Evolutionary conservation across 805 yeast species (phyloP).

Genomic region (Tetrapisispora iriomotensis): DNA sequence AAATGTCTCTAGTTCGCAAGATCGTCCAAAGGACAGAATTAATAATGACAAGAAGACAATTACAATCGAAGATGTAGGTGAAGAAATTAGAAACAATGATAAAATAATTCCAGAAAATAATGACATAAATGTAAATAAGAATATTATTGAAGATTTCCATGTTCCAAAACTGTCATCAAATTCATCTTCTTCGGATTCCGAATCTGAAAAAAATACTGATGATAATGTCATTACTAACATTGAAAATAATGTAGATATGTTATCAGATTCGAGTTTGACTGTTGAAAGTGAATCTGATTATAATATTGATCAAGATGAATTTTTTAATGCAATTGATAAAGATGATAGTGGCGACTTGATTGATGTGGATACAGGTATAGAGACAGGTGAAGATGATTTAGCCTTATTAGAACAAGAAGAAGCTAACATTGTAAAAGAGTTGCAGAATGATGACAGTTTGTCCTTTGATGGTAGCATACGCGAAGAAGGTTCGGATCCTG

Average conservation of each 20-base stretch:
- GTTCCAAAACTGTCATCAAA: slow-evolving; percentile 20
- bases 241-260: not conserved
- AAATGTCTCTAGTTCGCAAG: slow-evolving; percentile 35
- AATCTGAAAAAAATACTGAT: slow-evolving; percentile 12
- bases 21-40: slow-evolving; percentile 35
- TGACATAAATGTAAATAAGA: slow-evolving; percentile 8
- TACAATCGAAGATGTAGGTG: slow-evolving; percentile 43
- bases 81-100: slow-evolving; percentile 37
- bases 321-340: slow-evolving; percentile 21
- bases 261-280: not conserved
- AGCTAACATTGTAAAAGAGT: slow-evolving; percentile 22
- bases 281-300: slow-evolving; percentile 22
- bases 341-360: slow-evolving; percentile 20
- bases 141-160: slow-evolving; percentile 14
- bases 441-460: slow-evolving; percentile 25
- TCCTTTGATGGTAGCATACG: slow-evolving; percentile 29
- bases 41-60: slow-evolving; percentile 18
- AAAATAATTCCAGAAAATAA: slow-evolving; percentile 21
- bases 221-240: not conserved
- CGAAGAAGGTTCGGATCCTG: slow-evolving; percentile 27
- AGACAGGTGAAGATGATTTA: slow-evolving; percentile 27
- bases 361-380: slow-evolving; percentile 25
- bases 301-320: slow-evolving; percentile 26
- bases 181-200: slow-evolving; percentile 4
- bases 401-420: slow-evolving; percentile 28